These are phyloP conservation scores for Globisporangium spiculum DNA, from an alignment of 352 stramenopile species.

Conservation along the genomic window DNA sequence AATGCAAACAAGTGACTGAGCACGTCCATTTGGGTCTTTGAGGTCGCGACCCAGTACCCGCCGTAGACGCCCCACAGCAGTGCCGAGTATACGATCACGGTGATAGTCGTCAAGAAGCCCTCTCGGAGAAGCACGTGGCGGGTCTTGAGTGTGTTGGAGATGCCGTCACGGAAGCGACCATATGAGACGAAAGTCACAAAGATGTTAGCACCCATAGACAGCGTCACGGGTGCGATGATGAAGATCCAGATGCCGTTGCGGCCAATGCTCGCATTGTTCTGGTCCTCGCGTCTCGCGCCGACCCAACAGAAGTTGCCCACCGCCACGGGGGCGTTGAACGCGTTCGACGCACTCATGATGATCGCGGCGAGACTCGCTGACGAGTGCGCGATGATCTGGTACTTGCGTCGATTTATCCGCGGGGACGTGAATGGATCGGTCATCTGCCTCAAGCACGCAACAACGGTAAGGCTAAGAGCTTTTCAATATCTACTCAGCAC, in stretches of 20 bases:
- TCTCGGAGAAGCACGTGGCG: constrained; percentile 58
- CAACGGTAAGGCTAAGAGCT: too few species aligned
- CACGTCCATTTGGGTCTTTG: constrained; percentile 27
- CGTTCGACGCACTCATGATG: constrained; percentile 52
- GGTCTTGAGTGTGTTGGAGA: constrained; percentile 56
- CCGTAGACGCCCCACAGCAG: constrained; percentile 70
- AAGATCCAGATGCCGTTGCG: constrained; percentile 63
- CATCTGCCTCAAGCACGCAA: constrained; percentile 32
- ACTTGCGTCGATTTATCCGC: constrained; percentile 61
- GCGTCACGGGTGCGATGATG: constrained; percentile 47
- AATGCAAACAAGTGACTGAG: constrained; percentile 63
- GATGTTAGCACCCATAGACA: constrained; percentile 57
- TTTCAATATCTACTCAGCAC: too few species aligned
- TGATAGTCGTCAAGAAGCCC: constrained; percentile 70
- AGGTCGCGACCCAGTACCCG: constrained; percentile 53
- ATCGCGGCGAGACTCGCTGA: constrained; percentile 34
- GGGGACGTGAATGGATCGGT: constrained; percentile 82
- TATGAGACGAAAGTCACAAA: constrained; percentile 70
- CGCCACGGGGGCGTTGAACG: constrained; percentile 51
- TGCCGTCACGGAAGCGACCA: constrained; percentile 54
- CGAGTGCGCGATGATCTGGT: constrained; percentile 50
- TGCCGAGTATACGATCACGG: constrained; percentile 59
- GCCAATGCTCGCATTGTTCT: constrained; percentile 30
- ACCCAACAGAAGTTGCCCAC: constrained; percentile 78
- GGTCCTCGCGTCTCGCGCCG: constrained; percentile 37